phyloP scores from a whole-genome alignment of 1,284 basidiomycete species.

The Irpex sp. region DNA sequence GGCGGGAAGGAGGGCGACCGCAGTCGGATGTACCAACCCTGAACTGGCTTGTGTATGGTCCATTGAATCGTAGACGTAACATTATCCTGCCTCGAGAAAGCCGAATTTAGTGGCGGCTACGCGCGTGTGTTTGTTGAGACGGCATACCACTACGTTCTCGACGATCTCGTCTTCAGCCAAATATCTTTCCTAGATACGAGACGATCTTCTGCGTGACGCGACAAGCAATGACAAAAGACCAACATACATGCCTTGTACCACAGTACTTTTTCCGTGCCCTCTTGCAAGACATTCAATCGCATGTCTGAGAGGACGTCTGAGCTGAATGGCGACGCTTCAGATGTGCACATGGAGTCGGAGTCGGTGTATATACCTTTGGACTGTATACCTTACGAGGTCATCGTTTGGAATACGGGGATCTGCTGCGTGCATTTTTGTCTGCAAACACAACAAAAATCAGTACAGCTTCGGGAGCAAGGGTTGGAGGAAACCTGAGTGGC shows the following conservation, averaged over 20 bases:
- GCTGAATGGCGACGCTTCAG: constrained; percentile 31
- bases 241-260: constrained; percentile 66
- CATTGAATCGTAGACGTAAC: constrained; percentile 60
- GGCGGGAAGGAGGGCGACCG: constrained; percentile 63
- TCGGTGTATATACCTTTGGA: constrained; percentile 10
- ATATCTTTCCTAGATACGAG: constrained; percentile 55
- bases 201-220: not conserved
- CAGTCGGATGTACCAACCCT: constrained; percentile 78
- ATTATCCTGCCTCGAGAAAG: constrained; percentile 46
- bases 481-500: not conserved
- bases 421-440: not conserved
- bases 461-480: not conserved
- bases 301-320: constrained; percentile 74
- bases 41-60: constrained; percentile 71
- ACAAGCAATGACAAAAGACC: not conserved
- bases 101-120: not conserved
- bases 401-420: not conserved
- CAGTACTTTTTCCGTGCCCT: constrained; percentile 52
- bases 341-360: not conserved
- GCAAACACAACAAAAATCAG: not conserved
- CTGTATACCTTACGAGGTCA: constrained; percentile 8
- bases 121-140: not conserved
- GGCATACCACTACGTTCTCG: constrained; percentile 65
- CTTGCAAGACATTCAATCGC: constrained; percentile 60
- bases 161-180: constrained; percentile 70